Percentiles rank a stretch among this genome's conserved stretches.
Evolutionary conservation across 306 rosid genomes (phyloP).

Genomic region (Cucurbita moschata): DNA sequence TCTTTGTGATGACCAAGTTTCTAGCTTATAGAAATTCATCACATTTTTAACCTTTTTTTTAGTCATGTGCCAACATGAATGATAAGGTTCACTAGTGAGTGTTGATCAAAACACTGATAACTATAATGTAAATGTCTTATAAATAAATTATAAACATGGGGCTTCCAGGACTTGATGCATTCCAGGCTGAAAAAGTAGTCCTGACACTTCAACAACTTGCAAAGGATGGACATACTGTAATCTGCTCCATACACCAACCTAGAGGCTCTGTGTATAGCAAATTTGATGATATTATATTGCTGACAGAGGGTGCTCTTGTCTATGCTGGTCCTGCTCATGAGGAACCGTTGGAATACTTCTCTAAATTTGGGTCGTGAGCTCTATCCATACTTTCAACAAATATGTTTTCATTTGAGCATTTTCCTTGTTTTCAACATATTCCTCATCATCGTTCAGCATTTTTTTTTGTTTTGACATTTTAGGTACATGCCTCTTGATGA

Average conservation of each 20-base stretch:
- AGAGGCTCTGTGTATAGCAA: slow-evolving; percentile 76
- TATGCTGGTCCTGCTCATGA: slow-evolving; percentile 79
- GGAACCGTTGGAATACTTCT: slow-evolving; percentile 61
- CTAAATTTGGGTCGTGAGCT: slow-evolving; percentile 59
- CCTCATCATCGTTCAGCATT: background rate
- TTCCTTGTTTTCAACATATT: background rate
- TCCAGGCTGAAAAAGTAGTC: slow-evolving; percentile 92
- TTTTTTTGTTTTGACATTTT: background rate
- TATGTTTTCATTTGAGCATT: background rate
- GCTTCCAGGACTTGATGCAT: slow-evolving; percentile 82
- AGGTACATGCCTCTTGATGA: background rate
- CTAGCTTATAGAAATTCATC: background rate
- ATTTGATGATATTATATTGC: slow-evolving; percentile 78
- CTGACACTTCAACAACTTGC: slow-evolving; percentile 83
- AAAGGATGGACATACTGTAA: slow-evolving; percentile 84
- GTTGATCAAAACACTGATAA: background rate
- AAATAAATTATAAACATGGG: background rate
- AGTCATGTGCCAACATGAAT: background rate
- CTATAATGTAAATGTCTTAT: background rate
- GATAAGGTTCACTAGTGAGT: background rate
- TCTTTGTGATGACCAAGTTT: background rate
- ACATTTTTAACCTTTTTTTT: background rate
- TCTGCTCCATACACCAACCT: slow-evolving; percentile 92
- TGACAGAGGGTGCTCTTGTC: slow-evolving; percentile 76
- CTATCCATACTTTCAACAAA: slow-evolving; percentile 6